Conservation (phyloP, 2,329 filamentous ascomycete genomes). For the Diaporthe citrichinensis region DNA sequence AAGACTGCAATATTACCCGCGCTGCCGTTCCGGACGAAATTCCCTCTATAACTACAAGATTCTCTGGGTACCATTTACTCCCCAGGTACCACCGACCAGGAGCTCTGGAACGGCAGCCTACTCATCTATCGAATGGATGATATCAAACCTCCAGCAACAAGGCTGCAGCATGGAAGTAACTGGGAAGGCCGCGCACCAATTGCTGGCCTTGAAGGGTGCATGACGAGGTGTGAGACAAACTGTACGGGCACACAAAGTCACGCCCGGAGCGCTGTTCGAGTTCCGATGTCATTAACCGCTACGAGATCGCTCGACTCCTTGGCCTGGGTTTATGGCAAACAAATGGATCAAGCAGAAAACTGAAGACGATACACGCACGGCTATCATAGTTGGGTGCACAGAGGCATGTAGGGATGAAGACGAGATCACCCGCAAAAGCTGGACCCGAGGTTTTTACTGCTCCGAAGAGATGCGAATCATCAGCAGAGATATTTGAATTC, state of each 20-base stretch:
- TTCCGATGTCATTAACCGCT: not conserved
- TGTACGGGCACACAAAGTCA: not conserved
- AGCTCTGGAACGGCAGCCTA: not conserved
- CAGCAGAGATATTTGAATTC: constrained; percentile 43
- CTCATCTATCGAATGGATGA: not conserved
- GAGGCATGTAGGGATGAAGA: constrained; percentile 54
- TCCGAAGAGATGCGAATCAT: constrained; percentile 45
- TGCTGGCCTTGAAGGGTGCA: not conserved
- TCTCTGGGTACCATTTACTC: not conserved
- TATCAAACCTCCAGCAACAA: constrained; percentile 8
- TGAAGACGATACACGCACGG: constrained; percentile 54
- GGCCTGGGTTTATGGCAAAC: constrained; percentile 38
- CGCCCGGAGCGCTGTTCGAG: not conserved
- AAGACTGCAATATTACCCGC: constrained; percentile 43
- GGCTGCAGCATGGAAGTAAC: not conserved
- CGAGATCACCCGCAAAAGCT: constrained; percentile 56
- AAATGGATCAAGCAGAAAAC: constrained; percentile 46
- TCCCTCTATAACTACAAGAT: not conserved
- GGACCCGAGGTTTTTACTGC: constrained; percentile 43
- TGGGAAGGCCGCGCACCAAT: not conserved
- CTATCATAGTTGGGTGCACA: constrained; percentile 50
- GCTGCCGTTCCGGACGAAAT: constrained; percentile 38
- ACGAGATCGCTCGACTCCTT: not conserved
- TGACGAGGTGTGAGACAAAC: not conserved
- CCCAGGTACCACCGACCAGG: not conserved